These are phyloP conservation scores for Wickerhamomyces ciferrii DNA, from an alignment of 805 yeast genomes.

Conservation along the genomic window DNA sequence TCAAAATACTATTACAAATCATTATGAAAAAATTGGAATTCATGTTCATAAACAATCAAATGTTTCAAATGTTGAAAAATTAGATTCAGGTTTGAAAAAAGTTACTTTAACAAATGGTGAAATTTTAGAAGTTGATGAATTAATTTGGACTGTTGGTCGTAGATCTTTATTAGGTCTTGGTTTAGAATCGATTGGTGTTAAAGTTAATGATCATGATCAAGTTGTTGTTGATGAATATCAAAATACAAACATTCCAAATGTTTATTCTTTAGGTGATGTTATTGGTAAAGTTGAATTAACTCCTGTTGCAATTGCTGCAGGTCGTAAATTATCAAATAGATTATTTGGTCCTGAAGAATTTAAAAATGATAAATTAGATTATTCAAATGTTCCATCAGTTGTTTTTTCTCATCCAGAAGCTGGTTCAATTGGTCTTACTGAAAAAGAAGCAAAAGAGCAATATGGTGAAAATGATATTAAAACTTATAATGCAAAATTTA, in stretches of 20 bases:
- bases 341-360: constrained; percentile 76
- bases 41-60: constrained; percentile 67
- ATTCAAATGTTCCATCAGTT: constrained; percentile 85
- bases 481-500: constrained; percentile 76
- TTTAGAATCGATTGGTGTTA: constrained; percentile 69
- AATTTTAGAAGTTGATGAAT: constrained; percentile 61
- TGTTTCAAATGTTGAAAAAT: constrained; percentile 42
- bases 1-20: constrained; percentile 73
- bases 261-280: constrained; percentile 91
- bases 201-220: constrained; percentile 54
- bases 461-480: constrained; percentile 80
- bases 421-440: constrained; percentile 86
- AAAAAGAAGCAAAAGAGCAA: constrained; percentile 68
- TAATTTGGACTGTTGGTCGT: constrained; percentile 96
- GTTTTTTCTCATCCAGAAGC: constrained; percentile 98
- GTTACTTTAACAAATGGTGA: constrained; percentile 37
- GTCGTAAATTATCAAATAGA: constrained; percentile 89
- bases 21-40: constrained; percentile 77
- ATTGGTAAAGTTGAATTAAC: constrained; percentile 91
- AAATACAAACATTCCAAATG: constrained; percentile 62
- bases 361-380: constrained; percentile 78
- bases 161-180: constrained; percentile 70
- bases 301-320: constrained; percentile 98
- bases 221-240: constrained; percentile 85
- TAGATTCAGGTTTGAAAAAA: constrained; percentile 43